Base-by-base conservation (phyloP, 805 yeast genomes). In the Pichia occidentalis region DNA sequence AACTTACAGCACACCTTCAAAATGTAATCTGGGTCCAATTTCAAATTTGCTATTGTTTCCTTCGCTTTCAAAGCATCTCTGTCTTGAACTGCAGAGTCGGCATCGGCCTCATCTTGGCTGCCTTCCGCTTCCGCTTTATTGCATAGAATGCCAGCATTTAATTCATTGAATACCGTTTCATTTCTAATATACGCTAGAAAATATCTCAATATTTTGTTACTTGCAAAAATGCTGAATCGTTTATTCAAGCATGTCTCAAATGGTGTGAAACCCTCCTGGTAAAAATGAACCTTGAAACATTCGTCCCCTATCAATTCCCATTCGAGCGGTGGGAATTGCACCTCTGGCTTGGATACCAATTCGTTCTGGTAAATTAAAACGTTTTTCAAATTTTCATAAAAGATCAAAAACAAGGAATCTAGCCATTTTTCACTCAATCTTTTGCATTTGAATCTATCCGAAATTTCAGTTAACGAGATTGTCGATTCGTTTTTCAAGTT, bases 341-440 rank as follows among this genome's bases (percentile, higher is more conserved):
- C 32, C 22, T 48, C 54, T 29, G 51, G 54, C 6, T 43, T 49
- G 33, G 40, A 44, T 4, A 40, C 32, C 3, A 40, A 22, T 32
- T 60, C 65, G 37, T 54, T 57, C 26, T 57, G 60, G 59, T 61
- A 60, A 66, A 86, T 73, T 3, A 95, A 81, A 52, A 85, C 88
- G 3, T 85, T 77, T 52, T 81, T 71, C 50, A 84, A 68, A 54
- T 84, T 90, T 48, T 79, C 85, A 50, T 79, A 79, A 32, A 79
- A 63, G 7, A 78, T 59, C 71, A 79, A 68, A 54, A 79, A 79
- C 40, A 79, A 59, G 45, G 77, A 77, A 56, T 79, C 86, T 45
- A 79, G 63, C 86, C 86, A 79, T 48, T 85, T 67, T 54, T 79
- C 86, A 61, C 85, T 78, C 37, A 79, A 63, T 50, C 86, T 60